Base-by-base conservation (phyloP, 2,329 filamentous ascomycete genomes). In the Hypoxylon sp. region DNA sequence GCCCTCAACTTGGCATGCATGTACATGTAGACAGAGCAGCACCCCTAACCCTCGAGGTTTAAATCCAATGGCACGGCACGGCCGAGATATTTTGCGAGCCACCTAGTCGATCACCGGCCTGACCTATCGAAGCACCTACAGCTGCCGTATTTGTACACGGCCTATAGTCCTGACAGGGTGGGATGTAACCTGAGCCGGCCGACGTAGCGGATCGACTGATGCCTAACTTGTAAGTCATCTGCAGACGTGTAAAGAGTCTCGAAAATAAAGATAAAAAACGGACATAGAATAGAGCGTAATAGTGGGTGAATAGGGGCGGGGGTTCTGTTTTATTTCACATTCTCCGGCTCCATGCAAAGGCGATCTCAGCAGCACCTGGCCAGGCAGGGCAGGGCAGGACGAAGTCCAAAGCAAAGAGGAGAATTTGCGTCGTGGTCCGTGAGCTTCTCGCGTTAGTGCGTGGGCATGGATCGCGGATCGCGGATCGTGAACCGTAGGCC, bases 1-100 rank as follows among this genome's bases (percentile, higher is more conserved):
- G 18, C 27, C 31, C 26, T 21, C 17, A n/a, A 42, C 21, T 27
- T 52, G 46, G 31, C 46, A 51, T 18, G 27, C 27, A 48, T 38
- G 33, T 43, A 55, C 54, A 45, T 53, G 31, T 35, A 35, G n/a
- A n/a, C n/a, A n/a, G n/a, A n/a, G n/a, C n/a, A n/a, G n/a, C n/a
- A n/a, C n/a, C 37, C 41, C 35, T 45, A 49, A 46, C 51, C 57
- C 47, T 55, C 55, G 50, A 50, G 61, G 58, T 56, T 64, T 56
- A 57, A 59, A 62, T 64, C 61, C 61, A 62, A 64, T 58, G 61
- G 61, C 55, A 62, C 61, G 61, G 61, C 51, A 57, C 61, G 58
- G 58, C 61, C 55, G 58, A 63, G 20, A 31, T 33, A 35, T 40
- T 55, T 51, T 46, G 38, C 37, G 33, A 40, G 27, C 3, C 3